phyloP scores from a whole-genome alignment of 495 filamentous ascomycete genomes.

The Echria macrotheca region DNA sequence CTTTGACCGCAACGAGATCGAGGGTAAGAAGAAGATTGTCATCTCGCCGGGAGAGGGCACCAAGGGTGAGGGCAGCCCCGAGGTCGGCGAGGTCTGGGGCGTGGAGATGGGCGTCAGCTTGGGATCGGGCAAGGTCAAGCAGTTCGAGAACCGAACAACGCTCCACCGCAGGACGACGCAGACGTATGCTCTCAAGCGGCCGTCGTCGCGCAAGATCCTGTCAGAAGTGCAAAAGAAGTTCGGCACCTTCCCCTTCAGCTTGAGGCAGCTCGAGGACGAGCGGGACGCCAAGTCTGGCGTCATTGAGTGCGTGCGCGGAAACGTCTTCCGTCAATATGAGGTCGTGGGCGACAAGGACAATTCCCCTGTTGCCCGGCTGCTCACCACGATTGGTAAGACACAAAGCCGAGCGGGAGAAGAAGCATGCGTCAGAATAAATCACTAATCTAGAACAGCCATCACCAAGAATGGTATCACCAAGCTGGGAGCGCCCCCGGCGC shows the following conservation, averaged over 20 bases:
- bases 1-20: constrained; percentile 94
- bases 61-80: constrained; percentile 86
- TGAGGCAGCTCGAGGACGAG: constrained; percentile 96
- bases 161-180: constrained; percentile 88
- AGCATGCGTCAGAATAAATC: background rate
- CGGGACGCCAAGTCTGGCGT: constrained; percentile 93
- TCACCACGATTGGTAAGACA: constrained; percentile 86
- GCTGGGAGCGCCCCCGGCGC: constrained; percentile 65
- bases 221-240: constrained; percentile 96
- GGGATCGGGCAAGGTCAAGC: constrained; percentile 92
- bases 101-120: constrained; percentile 90
- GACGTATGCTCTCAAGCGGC: constrained; percentile 85
- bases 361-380: constrained; percentile 72
- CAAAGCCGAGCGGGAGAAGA: background rate
- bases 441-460: constrained; percentile 59
- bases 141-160: constrained; percentile 75
- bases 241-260: constrained; percentile 93
- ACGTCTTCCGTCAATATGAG: constrained; percentile 91
- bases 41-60: constrained; percentile 76
- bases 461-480: constrained; percentile 94
- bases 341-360: constrained; percentile 88
- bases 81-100: constrained; percentile 95
- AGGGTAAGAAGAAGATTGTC: constrained; percentile 97
- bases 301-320: constrained; percentile 85
- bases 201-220: constrained; percentile 80